Percentiles rank a stretch among this genome's conserved stretches.
Evolutionary conservation across 805 yeast genomes (phyloP).

Genomic region (Grigorovia transvaalensis): DNA sequence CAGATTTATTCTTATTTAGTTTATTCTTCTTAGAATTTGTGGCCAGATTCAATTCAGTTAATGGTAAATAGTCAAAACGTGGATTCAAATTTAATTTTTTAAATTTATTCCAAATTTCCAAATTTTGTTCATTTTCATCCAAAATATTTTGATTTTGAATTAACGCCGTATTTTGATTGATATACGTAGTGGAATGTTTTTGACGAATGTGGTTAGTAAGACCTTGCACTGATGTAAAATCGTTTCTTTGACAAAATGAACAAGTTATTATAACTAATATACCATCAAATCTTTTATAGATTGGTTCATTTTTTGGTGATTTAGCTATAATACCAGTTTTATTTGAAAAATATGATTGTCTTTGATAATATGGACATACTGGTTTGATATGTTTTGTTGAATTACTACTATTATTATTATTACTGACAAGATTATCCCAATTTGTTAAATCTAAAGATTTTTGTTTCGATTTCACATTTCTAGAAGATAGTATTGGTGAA

Average conservation of each 20-base stretch:
- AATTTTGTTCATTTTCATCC: slow-evolving; percentile 19
- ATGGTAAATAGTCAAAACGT: slow-evolving; percentile 18
- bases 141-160: slow-evolving; percentile 50
- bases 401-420: neutral
- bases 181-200: slow-evolving; percentile 60
- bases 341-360: slow-evolving; percentile 30
- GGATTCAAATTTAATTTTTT: slow-evolving; percentile 20
- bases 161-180: slow-evolving; percentile 69
- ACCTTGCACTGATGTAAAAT: slow-evolving; percentile 73
- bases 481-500: slow-evolving; percentile 2
- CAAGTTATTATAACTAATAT: slow-evolving; percentile 59
- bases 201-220: slow-evolving; percentile 67
- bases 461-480: neutral
- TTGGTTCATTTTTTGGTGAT: slow-evolving; percentile 35
- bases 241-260: slow-evolving; percentile 53
- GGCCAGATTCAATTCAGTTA: neutral
- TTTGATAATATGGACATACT: slow-evolving; percentile 17
- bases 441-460: neutral
- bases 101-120: slow-evolving; percentile 19
- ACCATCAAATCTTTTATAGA: slow-evolving; percentile 62
- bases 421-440: neutral
- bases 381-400: neutral
- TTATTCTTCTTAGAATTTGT: slow-evolving; percentile 1
- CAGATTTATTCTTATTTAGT: neutral
- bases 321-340: slow-evolving; percentile 40